A percentile compares a stretch with the other conserved stretches of the same genome.
These are phyloP conservation scores for Primulina eburnea DNA, from an alignment of 257 asterid species.

Conservation along the genomic window DNA sequence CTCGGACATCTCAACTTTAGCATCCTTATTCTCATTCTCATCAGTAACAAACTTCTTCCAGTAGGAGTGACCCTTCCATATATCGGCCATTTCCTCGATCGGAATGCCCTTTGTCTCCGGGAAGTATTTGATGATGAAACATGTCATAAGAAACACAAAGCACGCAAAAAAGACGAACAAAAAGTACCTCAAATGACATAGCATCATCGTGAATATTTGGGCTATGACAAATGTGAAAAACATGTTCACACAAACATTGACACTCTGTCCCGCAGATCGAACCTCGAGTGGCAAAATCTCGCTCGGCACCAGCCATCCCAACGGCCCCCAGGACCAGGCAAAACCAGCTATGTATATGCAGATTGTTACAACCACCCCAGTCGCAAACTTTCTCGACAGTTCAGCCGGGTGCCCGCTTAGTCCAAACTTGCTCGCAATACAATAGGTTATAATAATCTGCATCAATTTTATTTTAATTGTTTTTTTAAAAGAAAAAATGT, in stretches of 20 bases:
- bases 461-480: background rate
- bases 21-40: no score
- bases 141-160: conserved; percentile 28
- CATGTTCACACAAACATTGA: conserved; percentile 32
- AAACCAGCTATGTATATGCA: conserved; percentile 28
- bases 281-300: conserved; percentile 37
- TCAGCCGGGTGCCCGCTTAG: conserved; percentile 10
- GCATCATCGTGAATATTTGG: conserved; percentile 17
- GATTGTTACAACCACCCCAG: conserved; percentile 11
- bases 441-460: conserved; percentile 14
- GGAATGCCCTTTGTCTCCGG: background rate
- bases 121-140: background rate
- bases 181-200: conserved; percentile 30
- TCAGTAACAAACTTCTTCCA: background rate
- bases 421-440: conserved; percentile 27
- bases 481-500: no score
- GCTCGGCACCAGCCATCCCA: conserved; percentile 36
- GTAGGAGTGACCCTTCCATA: background rate
- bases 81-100: background rate
- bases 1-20: background rate
- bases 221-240: conserved; percentile 32
- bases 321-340: conserved; percentile 41
- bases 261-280: conserved; percentile 35
- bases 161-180: conserved; percentile 24
- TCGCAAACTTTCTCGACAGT: conserved; percentile 10